A percentile compares a stretch with the other conserved stretches of the same genome.
Conservation (phyloP, 768 basidiomycete genomes). For the Lactifluus rugatus region DNA sequence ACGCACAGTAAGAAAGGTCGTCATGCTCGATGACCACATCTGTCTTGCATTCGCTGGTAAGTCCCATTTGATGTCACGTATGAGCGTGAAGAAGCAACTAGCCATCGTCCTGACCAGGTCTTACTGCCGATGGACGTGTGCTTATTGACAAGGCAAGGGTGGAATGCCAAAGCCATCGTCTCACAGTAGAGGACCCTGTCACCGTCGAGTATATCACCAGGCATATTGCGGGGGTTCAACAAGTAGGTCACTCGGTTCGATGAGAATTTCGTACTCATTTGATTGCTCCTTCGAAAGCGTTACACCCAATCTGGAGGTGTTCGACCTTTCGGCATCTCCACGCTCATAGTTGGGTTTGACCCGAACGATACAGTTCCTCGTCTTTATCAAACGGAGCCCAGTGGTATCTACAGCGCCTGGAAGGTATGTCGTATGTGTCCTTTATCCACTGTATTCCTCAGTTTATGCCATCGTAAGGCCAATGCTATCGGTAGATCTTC, state of each 20-base stretch:
- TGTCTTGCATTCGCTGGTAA: slow-evolving; percentile 95
- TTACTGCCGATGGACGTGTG: slow-evolving; percentile 95
- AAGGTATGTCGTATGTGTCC: slow-evolving; percentile 49
- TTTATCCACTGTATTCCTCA: neutral
- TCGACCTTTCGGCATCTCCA: slow-evolving; percentile 95
- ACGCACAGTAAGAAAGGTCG: slow-evolving; percentile 93
- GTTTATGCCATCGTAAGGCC: slow-evolving; percentile 43
- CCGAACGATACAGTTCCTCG: slow-evolving; percentile 81
- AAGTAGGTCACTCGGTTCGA: slow-evolving; percentile 42
- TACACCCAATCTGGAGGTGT: slow-evolving; percentile 99
- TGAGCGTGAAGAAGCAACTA: slow-evolving; percentile 3
- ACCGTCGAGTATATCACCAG: slow-evolving; percentile 98
- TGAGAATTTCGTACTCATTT: neutral
- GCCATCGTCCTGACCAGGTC: slow-evolving; percentile 41
- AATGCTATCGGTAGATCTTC: slow-evolving; percentile 97
- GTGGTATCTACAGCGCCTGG: slow-evolving; percentile 97
- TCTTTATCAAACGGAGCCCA: slow-evolving; percentile 94
- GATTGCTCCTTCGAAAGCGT: slow-evolving; percentile 38
- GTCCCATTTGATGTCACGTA: slow-evolving; percentile 20
- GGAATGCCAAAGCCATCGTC: slow-evolving; percentile 94
- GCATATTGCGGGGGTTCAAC: slow-evolving; percentile 97
- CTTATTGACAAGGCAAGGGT: slow-evolving; percentile 96
- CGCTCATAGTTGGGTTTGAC: slow-evolving; percentile 94
- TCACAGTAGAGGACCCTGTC: slow-evolving; percentile 97
- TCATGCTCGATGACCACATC: slow-evolving; percentile 96